These are phyloP conservation scores for Paramecium caudatum DNA, from an alignment of 73 alveolate genomes.

Conservation along the genomic window DNA sequence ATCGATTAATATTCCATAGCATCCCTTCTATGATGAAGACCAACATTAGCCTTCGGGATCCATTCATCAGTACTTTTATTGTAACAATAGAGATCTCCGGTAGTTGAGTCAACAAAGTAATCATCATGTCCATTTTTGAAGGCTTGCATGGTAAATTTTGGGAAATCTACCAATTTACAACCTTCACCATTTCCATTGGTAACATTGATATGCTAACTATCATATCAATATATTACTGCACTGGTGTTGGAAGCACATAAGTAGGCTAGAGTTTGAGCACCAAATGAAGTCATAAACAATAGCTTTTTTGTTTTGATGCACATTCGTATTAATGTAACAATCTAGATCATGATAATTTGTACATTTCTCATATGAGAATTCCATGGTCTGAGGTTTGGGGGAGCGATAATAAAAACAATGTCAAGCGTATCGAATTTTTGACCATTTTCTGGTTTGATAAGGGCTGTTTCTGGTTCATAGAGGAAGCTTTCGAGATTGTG, in stretches of 20 bases:
- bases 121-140: slow-evolving; percentile 59
- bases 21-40: slow-evolving; percentile 70
- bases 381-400: slow-evolving; percentile 71
- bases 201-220: slow-evolving; percentile 41
- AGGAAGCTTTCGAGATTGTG: slow-evolving; percentile 63
- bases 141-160: slow-evolving; percentile 42
- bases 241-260: slow-evolving; percentile 66
- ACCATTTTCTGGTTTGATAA: slow-evolving; percentile 44
- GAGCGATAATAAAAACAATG: slow-evolving; percentile 64
- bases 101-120: slow-evolving; percentile 67
- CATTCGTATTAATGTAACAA: slow-evolving; percentile 63
- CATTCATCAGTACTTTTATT: slow-evolving; percentile 68
- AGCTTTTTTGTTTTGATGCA: slow-evolving; percentile 67
- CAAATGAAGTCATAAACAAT: slow-evolving; percentile 65
- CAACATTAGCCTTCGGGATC: slow-evolving; percentile 73
- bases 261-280: slow-evolving; percentile 63
- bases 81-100: slow-evolving; percentile 71
- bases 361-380: slow-evolving; percentile 59
- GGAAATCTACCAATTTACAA: slow-evolving; percentile 71
- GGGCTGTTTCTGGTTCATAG: slow-evolving; percentile 68
- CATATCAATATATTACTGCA: neutral
- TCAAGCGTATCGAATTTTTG: slow-evolving; percentile 50
- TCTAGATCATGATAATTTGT: neutral
- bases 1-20: slow-evolving; percentile 73
- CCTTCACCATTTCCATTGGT: slow-evolving; percentile 74